Evolutionary conservation across 768 basidiomycete genomes (phyloP), one percentile per base, ranked within the genome.

Genomic region (Kwoniella bestiolae): DNA sequence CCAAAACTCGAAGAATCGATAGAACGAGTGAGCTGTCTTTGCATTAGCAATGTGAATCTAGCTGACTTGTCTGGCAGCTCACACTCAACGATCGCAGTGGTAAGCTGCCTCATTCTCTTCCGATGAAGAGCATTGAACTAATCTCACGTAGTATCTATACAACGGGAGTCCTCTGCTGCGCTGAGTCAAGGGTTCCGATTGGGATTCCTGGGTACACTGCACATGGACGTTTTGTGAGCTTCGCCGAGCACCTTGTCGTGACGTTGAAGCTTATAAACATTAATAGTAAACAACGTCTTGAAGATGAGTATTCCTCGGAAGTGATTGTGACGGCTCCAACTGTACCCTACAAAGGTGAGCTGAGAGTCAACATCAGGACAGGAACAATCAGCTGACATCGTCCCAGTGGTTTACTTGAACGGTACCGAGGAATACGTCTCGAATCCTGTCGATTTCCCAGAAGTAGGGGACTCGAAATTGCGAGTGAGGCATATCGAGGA

Each of bases 401-500:
- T 58, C 7, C 25, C 70, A 95, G 92, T 97, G 52, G 77, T 92
- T 32, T 91, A 90, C 82, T 86, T 83, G 69, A 87, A 88, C 65
- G 84, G 88, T 55, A 84, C 81, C 16, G 86, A 87, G 67, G 82
- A 85, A 16, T 78, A 76, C 49, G 85, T 99, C 75, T 93, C 93
- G 80, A 97, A 96, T 79, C 95, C 96, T 18, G 91, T 91, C 1
- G 91, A 96, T 69, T 99, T 99, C 77, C 96, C 96, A 0, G 94
- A 98, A 58, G 84, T 86, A 16, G 82, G 85, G 18, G 90, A 94
- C 66, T 81, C 83, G 28, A 72, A 74, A 23, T 64, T 63, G 3
- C 78, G 83, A 34, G 86, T 94, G 23, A 86, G 85, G 69, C 87
- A 90, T 70, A 85, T 98, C 14, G 90, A 92, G 72, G 96, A 98